These are phyloP conservation scores for Sordariomycetes sp. DNA, from an alignment of 2,329 filamentous ascomycete genomes.

Conservation along the genomic window DNA sequence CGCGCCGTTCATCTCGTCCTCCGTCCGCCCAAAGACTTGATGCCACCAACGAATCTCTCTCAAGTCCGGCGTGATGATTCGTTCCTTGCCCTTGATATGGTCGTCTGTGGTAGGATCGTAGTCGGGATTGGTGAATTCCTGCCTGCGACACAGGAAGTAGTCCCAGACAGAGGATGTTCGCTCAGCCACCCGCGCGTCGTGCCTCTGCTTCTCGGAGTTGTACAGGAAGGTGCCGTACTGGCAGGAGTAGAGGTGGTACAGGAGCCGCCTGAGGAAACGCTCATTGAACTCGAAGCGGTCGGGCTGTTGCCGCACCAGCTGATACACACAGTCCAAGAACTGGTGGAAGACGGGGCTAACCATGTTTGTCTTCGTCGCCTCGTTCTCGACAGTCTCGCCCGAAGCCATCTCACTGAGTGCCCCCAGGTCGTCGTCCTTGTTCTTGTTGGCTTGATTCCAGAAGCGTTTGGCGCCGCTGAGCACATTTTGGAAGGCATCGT, in stretches of 20 bases:
- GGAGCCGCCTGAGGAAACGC: slow-evolving; percentile 75
- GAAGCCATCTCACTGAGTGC: slow-evolving; percentile 29
- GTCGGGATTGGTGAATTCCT: slow-evolving; percentile 73
- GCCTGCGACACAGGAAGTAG: slow-evolving; percentile 75
- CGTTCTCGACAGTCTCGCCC: slow-evolving; percentile 36
- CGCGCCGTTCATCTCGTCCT: slow-evolving; percentile 85
- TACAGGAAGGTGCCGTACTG: slow-evolving; percentile 96
- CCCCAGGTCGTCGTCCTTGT: slow-evolving; percentile 54
- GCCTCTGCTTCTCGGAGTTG: slow-evolving; percentile 85
- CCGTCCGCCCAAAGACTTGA: slow-evolving; percentile 74
- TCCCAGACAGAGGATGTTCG: slow-evolving; percentile 87
- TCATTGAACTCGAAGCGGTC: slow-evolving; percentile 95
- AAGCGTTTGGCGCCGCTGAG: slow-evolving; percentile 86
- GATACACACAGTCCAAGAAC: slow-evolving; percentile 90
- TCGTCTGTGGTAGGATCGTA: slow-evolving; percentile 74
- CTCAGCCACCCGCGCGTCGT: slow-evolving; percentile 58
- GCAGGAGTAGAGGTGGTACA: slow-evolving; percentile 92
- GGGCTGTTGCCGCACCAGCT: slow-evolving; percentile 77
- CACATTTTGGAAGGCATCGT: slow-evolving; percentile 78
- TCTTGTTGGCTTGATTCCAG: slow-evolving; percentile 60
- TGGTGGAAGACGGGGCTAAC: slow-evolving; percentile 96
- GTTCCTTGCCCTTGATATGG: slow-evolving; percentile 67
- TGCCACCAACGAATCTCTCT: slow-evolving; percentile 90
- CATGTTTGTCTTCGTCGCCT: slow-evolving; percentile 77
- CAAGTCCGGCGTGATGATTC: slow-evolving; percentile 71